Evolutionary conservation across 768 basidiomycete species (phyloP), one percentile per base, ranked within the genome.

Genomic region (Phylloporus sp.): DNA sequence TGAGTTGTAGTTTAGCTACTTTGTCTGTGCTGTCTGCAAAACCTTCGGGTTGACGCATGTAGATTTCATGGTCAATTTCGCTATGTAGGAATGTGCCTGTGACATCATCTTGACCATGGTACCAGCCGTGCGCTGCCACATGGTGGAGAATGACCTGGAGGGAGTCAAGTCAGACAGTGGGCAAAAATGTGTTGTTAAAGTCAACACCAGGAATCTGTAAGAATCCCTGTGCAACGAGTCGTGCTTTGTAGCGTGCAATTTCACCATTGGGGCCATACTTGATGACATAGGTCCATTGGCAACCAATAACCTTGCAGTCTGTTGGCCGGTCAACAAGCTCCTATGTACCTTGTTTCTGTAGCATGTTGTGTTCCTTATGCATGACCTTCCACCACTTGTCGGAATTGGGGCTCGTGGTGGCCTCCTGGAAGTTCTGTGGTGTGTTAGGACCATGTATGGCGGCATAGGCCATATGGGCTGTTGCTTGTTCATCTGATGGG

Each of bases 211-310:
- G 62, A 9, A 53, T 33, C 33, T 68, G 66, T 1, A 46, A 52
- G 47, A 48, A 68, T 0, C 74, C 69, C 44, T 70, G 59, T 0
- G 68, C 69, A 5, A 75, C 70, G 2, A 76, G 58, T 1, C 65
- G 53, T 2, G 67, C 71, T 52, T 76, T 75, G 62, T 67, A 64
- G 1, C 58, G 44, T 0, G 47, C 44, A 14, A 74, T 56, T 1
- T 55, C 38, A 18, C 71, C 71, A 3, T 52, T 46, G 1, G 43
- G 47, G 6, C 33, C 33, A 11, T 11, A 14, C 37, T 44, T 52
- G 11, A 40, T 42, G 14, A 39, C 49, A n/a, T 34, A 57, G 11
- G 39, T 40, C 46, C 28, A 44, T 23, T 43, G 24, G 6, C 11
- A 43, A 22, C 34, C 7, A 6, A 43, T 26, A 0, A 43, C 10